Conservation (phyloP, 2,329 filamentous ascomycete species). For the Penicillium sp. region DNA sequence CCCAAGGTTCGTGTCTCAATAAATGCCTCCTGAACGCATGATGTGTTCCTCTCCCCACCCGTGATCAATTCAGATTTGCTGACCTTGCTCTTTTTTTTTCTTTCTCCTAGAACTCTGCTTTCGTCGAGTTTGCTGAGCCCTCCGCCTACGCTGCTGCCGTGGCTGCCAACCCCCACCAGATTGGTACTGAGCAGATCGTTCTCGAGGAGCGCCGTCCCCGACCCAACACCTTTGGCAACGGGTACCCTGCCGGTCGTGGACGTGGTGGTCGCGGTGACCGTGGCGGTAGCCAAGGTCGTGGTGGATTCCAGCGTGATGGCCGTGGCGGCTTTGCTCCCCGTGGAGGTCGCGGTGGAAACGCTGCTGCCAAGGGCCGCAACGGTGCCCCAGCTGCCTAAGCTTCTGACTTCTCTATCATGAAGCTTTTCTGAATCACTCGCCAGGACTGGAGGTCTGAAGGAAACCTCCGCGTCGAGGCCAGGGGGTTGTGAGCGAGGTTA, state of each 20-base stretch:
- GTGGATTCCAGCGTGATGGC: constrained; percentile 61
- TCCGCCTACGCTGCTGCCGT: constrained; percentile 79
- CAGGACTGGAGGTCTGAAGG: too few relatives aligned
- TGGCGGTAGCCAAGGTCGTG: constrained; percentile 56
- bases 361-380: constrained; percentile 41
- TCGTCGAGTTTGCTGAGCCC: constrained; percentile 81
- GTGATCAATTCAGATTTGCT: background rate
- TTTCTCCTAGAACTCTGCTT: constrained; percentile 74
- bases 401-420: constrained; percentile 1
- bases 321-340: constrained; percentile 55
- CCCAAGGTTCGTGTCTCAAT: constrained; percentile 59
- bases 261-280: constrained; percentile 65
- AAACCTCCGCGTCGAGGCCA: too few relatives aligned
- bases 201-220: constrained; percentile 87
- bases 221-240: constrained; percentile 63
- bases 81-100: background rate
- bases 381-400: constrained; percentile 41
- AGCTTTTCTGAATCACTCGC: background rate
- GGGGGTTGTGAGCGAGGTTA: too few relatives aligned
- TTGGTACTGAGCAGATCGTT: constrained; percentile 74
- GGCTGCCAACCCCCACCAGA: constrained; percentile 74
- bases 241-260: constrained; percentile 53
- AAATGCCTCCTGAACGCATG: too few relatives aligned
- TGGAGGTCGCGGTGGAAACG: constrained; percentile 59
- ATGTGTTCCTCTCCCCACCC: too few relatives aligned